Percentiles rank a stretch among this genome's conserved stretches.
These are phyloP conservation scores for Globisporangium cystogenes DNA, from an alignment of 352 stramenopile genomes.

Conservation along the genomic window DNA sequence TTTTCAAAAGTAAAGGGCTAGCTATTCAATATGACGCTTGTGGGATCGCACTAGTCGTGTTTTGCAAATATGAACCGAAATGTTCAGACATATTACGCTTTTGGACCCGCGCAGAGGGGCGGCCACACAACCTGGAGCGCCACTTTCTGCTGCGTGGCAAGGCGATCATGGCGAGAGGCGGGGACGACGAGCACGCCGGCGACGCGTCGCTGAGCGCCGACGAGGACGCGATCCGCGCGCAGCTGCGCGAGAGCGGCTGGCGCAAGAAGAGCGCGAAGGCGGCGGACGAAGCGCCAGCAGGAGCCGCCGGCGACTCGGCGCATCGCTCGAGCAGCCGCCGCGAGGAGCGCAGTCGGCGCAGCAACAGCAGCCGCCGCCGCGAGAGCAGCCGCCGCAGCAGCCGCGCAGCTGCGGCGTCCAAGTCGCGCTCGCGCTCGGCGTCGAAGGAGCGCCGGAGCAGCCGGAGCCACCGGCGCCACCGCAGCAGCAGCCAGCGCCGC, in stretches of 20 bases:
- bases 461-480: not conserved
- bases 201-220: conserved; percentile 17
- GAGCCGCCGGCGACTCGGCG: conserved; percentile 19
- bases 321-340: too few species aligned
- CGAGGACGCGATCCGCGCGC: conserved; percentile 66
- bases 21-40: too few species aligned
- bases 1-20: too few species aligned
- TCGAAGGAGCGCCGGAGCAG: conserved; percentile 11
- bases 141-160: too few species aligned
- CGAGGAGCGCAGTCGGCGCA: too few species aligned
- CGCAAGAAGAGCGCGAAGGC: conserved; percentile 39
- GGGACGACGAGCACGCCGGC: conserved; percentile 9
- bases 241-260: conserved; percentile 62
- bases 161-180: conserved; percentile 12
- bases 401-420: conserved; percentile 11
- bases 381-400: conserved; percentile 3
- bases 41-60: too few species aligned
- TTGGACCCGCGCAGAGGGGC: too few species aligned
- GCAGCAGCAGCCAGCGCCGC: not conserved
- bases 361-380: too few species aligned
- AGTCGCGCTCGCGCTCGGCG: conserved; percentile 18
- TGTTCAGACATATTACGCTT: too few species aligned
- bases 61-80: too few species aligned
- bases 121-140: too few species aligned
- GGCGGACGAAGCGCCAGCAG: conserved; percentile 19